phyloP scores from a whole-genome alignment of 78 protist species.

The Dictyostelium intermedium region DNA sequence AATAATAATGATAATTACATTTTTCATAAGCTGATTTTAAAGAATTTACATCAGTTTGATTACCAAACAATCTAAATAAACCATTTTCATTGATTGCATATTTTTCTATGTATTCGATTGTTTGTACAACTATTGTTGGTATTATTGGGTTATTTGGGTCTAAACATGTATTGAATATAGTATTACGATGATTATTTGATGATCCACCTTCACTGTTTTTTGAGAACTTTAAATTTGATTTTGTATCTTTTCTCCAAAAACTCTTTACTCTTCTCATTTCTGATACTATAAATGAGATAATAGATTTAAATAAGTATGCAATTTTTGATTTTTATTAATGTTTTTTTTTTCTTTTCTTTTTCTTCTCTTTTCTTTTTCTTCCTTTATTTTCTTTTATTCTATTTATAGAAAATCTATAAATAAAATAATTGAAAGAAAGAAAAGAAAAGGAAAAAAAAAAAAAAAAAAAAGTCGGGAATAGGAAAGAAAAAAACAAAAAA shows the following conservation, averaged over 20 bases:
- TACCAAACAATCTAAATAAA: conserved; percentile 53
- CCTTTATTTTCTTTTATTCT: not conserved
- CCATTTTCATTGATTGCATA: conserved; percentile 17
- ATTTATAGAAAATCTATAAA: not conserved
- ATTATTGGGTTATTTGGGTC: conserved; percentile 30
- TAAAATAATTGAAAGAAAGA: not conserved
- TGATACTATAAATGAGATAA: conserved; percentile 2
- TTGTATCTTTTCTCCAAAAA: conserved; percentile 37
- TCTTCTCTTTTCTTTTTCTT: not conserved
- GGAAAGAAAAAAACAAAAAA: not conserved
- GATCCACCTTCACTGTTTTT: not conserved
- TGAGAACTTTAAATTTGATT: conserved; percentile 16
- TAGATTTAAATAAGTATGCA: not conserved
- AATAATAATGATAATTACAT: not conserved
- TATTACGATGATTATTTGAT: not conserved
- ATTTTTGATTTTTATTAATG: not conserved
- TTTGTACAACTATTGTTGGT: conserved; percentile 4
- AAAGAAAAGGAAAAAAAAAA: not conserved
- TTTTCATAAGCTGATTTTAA: conserved; percentile 6
- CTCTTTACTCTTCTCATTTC: conserved; percentile 49
- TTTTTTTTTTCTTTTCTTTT: not conserved
- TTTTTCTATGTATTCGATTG: conserved; percentile 30
- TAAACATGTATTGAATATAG: not conserved
- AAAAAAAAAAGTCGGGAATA: not conserved
- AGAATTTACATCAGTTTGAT: not conserved